phyloP scores from a whole-genome alignment of 495 filamentous ascomycete genomes.

The Annulohypoxylon bovei region DNA sequence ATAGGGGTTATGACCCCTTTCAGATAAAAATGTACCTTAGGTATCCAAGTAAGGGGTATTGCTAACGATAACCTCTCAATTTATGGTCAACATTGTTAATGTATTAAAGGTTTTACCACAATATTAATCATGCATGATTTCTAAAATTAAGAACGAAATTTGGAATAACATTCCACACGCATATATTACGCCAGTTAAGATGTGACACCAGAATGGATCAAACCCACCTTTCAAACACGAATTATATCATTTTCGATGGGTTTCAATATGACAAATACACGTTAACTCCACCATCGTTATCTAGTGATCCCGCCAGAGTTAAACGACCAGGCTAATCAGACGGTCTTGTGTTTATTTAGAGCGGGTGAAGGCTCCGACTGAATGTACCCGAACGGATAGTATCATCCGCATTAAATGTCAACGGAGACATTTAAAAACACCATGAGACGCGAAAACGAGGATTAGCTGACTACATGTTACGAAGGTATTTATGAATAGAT shows the following conservation, averaged over 20 bases:
- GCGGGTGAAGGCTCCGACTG: not conserved
- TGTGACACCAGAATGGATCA: not conserved
- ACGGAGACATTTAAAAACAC: not conserved
- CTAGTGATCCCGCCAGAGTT: not conserved
- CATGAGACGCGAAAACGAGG: not conserved
- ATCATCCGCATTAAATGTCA: not conserved
- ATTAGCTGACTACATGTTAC: not conserved
- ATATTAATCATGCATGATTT: no score
- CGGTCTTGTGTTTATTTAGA: not conserved
- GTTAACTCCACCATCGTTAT: not conserved
- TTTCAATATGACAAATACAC: not conserved
- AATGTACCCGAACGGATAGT: not conserved
- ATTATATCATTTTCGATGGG: not conserved
- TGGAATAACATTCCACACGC: not conserved
- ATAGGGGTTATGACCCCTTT: no score
- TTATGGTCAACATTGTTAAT: no score
- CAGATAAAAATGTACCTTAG: no score
- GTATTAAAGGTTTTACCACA: no score
- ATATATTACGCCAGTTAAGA: not conserved
- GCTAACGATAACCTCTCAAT: no score
- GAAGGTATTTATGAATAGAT: not conserved
- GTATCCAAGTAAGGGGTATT: no score
- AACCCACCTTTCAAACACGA: not conserved
- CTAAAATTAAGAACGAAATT: not conserved
- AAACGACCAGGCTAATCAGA: not conserved